Base-by-base conservation (phyloP, 2,329 filamentous ascomycete species). In the Alternaria longipes region DNA sequence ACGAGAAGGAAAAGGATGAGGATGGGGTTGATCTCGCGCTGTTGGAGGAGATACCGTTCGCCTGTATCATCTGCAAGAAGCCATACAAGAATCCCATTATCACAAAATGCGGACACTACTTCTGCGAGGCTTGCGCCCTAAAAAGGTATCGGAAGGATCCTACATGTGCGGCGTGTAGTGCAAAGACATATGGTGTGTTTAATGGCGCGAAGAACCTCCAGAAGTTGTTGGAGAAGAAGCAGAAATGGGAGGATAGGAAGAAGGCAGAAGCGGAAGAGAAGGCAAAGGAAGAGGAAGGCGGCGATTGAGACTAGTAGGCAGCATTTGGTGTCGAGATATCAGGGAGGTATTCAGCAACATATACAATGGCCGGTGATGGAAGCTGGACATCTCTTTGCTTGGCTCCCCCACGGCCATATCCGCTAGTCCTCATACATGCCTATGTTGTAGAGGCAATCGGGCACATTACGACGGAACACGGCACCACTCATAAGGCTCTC, bases 101-200 rank as follows among this genome's bases (percentile, higher is more conserved):
- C 24, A 98, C 95, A 12, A 91, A 93, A 67, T 99, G 95, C 69
- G 91, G 93, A 0, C 95, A 99, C 78, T 98, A 98, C 78, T 98
- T 98, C 75, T 99, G 95, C 76, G 91, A 97, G 78, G 84, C 86
- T 1, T 99, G 95, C 78, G 95, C 95, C 26, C 82, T 98, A 70
- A 89, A 91, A 75, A 83, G 94, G 66, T 98, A 97, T 76, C 86
- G 91, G 64, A 95, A 92, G 75, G 92, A 94, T 70, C 94, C 94
- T 4, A 88, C 87, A 3, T 98, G 95, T 78, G 92, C 92, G 2
- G 91, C 91, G 4, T 98, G 95, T 77, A 91, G 92, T 1, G 84
- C 89, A 1, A 91, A 93, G 5, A 98, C 94, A 0, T 90, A 90
- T 30, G 95, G 95, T 1, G 92, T 96, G 0, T 98, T 98, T 74